A percentile compares a stretch with the other conserved stretches of the same genome.
phyloP scores from a whole-genome alignment of 2,329 filamentous ascomycete genomes.

The Trichoderma cornu-damae region DNA sequence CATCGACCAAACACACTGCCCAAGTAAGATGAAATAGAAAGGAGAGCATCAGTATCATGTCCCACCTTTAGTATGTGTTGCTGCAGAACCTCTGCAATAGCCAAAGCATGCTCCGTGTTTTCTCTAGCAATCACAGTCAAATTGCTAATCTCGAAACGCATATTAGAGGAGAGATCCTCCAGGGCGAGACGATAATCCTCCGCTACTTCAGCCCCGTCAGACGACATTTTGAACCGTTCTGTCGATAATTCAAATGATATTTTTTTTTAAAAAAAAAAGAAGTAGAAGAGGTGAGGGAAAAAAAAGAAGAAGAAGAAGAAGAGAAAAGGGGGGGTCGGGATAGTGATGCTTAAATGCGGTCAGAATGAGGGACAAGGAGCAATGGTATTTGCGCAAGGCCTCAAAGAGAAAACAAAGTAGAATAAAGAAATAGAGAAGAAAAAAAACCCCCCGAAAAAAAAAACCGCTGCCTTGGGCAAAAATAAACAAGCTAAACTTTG shows the following conservation, averaged over 20 bases:
- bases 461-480: background rate
- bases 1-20: background rate
- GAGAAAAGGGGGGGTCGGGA: background rate
- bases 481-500: constrained; percentile 4
- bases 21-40: background rate
- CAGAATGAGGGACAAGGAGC: background rate
- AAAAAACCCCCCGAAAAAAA: too few species aligned
- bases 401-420: constrained; percentile 1
- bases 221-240: constrained; percentile 40
- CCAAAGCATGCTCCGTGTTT: constrained; percentile 91
- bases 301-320: too few species aligned
- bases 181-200: constrained; percentile 92
- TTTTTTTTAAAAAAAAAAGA: too few species aligned
- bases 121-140: constrained; percentile 96
- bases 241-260: constrained; percentile 9
- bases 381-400: background rate
- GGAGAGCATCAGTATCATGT: background rate
- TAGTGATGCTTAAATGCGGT: background rate
- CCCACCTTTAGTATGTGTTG: constrained; percentile 94
- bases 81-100: constrained; percentile 84
- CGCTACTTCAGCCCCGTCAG: constrained; percentile 74
- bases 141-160: constrained; percentile 93
- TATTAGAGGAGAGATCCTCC: constrained; percentile 85
- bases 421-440: too few species aligned
- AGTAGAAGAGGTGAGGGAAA: too few species aligned